phyloP scores from a whole-genome alignment of 2,329 filamentous ascomycete genomes.

The Fusarium keratoplasticum region DNA sequence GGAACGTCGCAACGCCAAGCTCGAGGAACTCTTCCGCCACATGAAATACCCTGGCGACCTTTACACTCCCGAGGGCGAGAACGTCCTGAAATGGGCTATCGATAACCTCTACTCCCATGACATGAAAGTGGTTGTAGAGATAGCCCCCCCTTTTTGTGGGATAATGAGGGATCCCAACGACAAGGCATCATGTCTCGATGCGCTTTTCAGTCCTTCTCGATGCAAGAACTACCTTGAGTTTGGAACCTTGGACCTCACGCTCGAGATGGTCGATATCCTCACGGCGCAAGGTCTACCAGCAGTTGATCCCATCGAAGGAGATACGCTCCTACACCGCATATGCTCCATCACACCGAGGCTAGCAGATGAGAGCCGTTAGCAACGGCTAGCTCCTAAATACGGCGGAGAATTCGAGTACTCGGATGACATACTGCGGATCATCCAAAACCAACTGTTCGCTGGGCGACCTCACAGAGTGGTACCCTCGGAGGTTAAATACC shows the following conservation, averaged over 20 bases:
- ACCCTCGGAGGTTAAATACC: background rate
- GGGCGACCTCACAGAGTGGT: background rate
- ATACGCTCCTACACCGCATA: background rate
- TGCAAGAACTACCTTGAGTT: background rate
- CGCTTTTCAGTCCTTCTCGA: background rate
- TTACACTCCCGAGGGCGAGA: background rate
- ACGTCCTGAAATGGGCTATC: slow-evolving; percentile 12
- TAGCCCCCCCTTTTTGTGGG: background rate
- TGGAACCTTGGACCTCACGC: background rate
- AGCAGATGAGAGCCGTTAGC: background rate
- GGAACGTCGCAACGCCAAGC: background rate
- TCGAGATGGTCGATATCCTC: background rate
- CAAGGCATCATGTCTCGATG: background rate
- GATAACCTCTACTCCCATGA: background rate
- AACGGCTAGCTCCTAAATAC: background rate
- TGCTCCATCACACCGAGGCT: background rate
- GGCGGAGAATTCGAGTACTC: background rate
- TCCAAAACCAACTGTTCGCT: background rate
- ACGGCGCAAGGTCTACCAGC: background rate
- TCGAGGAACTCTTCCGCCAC: background rate
- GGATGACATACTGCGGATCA: background rate
- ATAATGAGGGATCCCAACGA: background rate
- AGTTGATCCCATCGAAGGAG: background rate
- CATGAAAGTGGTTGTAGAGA: background rate
- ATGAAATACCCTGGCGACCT: background rate